phyloP scores from a whole-genome alignment of 495 filamentous ascomycete genomes.

The Neurospora terricola region DNA sequence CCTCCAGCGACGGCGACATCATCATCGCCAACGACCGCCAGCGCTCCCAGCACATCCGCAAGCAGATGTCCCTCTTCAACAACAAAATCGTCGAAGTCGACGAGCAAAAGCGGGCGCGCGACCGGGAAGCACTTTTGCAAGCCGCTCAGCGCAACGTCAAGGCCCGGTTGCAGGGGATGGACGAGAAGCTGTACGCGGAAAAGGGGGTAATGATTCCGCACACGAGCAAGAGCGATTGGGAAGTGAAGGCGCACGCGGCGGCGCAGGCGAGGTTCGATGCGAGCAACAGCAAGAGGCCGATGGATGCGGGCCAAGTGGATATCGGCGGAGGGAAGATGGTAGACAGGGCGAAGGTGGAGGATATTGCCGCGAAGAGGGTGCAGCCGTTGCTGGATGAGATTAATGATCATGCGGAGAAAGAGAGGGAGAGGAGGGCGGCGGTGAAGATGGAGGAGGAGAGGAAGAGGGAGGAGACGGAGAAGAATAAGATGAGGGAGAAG shows the following conservation, averaged over 20 bases:
- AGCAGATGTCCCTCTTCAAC: conserved; percentile 69
- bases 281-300: conserved; percentile 15
- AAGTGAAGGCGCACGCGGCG: conserved; percentile 57
- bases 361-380: conserved; percentile 68
- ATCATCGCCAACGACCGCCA: conserved; percentile 48
- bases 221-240: conserved; percentile 60
- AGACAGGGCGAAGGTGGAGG: conserved; percentile 69
- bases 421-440: conserved; percentile 50
- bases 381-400: conserved; percentile 91
- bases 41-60: conserved; percentile 61
- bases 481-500: conserved; percentile 34
- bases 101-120: conserved; percentile 59
- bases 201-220: conserved; percentile 66
- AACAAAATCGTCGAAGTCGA: conserved; percentile 60
- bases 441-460: conserved; percentile 37
- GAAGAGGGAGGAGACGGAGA: conserved; percentile 34
- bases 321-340: conserved; percentile 76
- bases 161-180: conserved; percentile 64
- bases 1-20: conserved; percentile 57
- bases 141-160: conserved; percentile 79
- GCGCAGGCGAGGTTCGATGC: conserved; percentile 56
- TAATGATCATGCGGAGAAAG: conserved; percentile 58
- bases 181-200: conserved; percentile 64
- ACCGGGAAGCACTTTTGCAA: conserved; percentile 65
- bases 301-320: conserved; percentile 53